A percentile compares a stretch with the other conserved stretches of the same genome.
Conservation (phyloP, 345 rosid genomes). For the Acer negundo region DNA sequence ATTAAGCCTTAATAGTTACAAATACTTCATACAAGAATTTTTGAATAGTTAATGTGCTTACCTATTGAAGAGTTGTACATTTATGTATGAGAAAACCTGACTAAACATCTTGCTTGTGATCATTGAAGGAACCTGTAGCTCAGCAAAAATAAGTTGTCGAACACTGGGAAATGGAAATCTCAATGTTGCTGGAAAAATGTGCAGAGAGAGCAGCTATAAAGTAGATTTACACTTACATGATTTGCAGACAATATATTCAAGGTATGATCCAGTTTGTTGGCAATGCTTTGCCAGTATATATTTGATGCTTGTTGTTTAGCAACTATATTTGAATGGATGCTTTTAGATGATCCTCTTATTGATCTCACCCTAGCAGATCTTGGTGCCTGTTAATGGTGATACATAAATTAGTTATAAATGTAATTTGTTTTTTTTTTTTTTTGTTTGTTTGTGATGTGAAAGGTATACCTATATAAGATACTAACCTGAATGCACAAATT, state of each 20-base stretch:
- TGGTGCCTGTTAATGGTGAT: conserved; percentile 46
- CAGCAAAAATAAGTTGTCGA: conserved; percentile 22
- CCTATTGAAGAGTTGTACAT: conserved; percentile 77
- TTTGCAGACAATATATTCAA: conserved; percentile 47
- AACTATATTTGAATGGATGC: conserved; percentile 38
- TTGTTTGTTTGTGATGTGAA: not conserved
- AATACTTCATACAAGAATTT: not conserved
- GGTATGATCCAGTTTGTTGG: conserved; percentile 47
- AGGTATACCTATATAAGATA: not conserved
- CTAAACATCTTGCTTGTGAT: conserved; percentile 48
- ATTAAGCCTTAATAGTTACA: too few species aligned
- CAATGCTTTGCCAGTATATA: conserved; percentile 64
- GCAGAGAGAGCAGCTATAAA: not conserved
- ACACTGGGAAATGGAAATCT: not conserved
- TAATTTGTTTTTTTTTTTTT: not conserved
- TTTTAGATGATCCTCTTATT: conserved; percentile 45
- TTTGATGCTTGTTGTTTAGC: conserved; percentile 62
- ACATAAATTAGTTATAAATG: conserved; percentile 7
- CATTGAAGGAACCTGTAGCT: conserved; percentile 58
- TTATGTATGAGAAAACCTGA: conserved; percentile 66
- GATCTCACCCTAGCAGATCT: conserved; percentile 47
- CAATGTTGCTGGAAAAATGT: conserved; percentile 1
- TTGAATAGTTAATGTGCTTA: conserved; percentile 15
- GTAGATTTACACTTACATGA: conserved; percentile 41
- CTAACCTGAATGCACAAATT: conserved; percentile 65